Evolutionary conservation across 441 rosid genomes (phyloP).

Genomic region (Hura crepitans): DNA sequence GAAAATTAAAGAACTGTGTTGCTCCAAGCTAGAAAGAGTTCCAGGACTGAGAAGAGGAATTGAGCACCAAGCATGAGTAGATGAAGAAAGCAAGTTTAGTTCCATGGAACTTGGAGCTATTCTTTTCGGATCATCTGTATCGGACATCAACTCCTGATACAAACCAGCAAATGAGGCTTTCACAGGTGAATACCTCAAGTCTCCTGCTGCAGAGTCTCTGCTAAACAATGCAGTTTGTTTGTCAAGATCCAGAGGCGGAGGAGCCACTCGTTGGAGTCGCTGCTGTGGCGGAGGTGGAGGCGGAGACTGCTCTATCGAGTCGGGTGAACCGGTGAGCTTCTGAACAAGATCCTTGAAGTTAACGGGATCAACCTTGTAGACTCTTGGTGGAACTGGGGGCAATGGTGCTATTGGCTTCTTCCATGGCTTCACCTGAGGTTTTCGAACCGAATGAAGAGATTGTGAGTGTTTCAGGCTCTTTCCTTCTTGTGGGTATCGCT

Average conservation of each 20-base stretch:
- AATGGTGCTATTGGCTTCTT: conserved; percentile 59
- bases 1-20: conserved; percentile 30
- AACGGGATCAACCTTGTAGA: conserved; percentile 59
- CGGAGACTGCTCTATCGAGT: neutral
- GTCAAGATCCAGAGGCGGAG: conserved; percentile 36
- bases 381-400: conserved; percentile 50
- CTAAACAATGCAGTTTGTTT: conserved; percentile 6
- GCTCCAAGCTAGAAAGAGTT: conserved; percentile 46
- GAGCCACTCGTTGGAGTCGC: conserved; percentile 34
- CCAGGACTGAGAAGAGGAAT: conserved; percentile 59
- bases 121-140: conserved; percentile 21
- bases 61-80: conserved; percentile 45
- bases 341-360: conserved; percentile 79
- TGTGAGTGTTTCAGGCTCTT: no score
- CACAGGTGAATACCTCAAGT: neutral
- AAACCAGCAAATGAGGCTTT: conserved; percentile 27
- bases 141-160: conserved; percentile 32
- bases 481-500: no score
- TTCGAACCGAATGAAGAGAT: conserved; percentile 47
- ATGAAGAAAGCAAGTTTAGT: conserved; percentile 39
- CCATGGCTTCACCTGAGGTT: conserved; percentile 43
- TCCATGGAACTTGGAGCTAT: conserved; percentile 27
- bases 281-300: conserved; percentile 5
- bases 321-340: conserved; percentile 60
- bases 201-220: no score